phyloP scores from a whole-genome alignment of 768 basidiomycete species.

The Pulveroboletus sp. region DNA sequence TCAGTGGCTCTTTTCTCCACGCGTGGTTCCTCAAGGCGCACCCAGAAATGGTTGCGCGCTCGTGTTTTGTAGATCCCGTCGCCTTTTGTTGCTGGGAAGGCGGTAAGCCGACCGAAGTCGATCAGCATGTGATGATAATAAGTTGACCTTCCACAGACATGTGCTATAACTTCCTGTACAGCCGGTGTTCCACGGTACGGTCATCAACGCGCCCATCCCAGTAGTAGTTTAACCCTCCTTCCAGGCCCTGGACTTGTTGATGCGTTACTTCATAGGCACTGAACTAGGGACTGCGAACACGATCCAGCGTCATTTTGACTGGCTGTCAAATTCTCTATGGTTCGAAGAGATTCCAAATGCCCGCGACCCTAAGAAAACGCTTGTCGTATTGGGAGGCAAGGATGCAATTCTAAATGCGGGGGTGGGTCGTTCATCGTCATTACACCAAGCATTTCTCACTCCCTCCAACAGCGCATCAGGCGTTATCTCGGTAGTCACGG shows the following conservation, averaged over 20 bases:
- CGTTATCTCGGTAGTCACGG: conserved; percentile 76
- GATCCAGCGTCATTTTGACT: conserved; percentile 79
- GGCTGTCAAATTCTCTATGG: conserved; percentile 86
- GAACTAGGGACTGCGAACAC: conserved; percentile 88
- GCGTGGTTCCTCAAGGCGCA: conserved; percentile 85
- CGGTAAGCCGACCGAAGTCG: conserved; percentile 41
- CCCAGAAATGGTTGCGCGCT: conserved; percentile 64
- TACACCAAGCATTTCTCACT: neutral
- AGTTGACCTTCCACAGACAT: conserved; percentile 49
- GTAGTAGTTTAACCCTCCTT: conserved; percentile 5
- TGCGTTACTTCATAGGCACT: conserved; percentile 84
- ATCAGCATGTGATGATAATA: neutral
- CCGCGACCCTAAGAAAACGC: conserved; percentile 56
- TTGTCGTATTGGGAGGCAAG: conserved; percentile 78
- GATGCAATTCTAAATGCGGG: conserved; percentile 76
- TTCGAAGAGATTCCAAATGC: conserved; percentile 86
- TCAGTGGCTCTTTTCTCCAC: conserved; percentile 76
- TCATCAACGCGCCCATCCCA: conserved; percentile 1
- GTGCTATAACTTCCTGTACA: conserved; percentile 88
- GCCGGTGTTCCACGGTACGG: conserved; percentile 55
- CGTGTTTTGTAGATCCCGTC: conserved; percentile 89
- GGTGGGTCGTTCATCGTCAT: conserved; percentile 35
- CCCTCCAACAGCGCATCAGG: conserved; percentile 52
- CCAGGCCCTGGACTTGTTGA: conserved; percentile 72
- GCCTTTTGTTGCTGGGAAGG: conserved; percentile 95